phyloP scores from a whole-genome alignment of 129 eudicot genomes.

The Lactuca saligna region DNA sequence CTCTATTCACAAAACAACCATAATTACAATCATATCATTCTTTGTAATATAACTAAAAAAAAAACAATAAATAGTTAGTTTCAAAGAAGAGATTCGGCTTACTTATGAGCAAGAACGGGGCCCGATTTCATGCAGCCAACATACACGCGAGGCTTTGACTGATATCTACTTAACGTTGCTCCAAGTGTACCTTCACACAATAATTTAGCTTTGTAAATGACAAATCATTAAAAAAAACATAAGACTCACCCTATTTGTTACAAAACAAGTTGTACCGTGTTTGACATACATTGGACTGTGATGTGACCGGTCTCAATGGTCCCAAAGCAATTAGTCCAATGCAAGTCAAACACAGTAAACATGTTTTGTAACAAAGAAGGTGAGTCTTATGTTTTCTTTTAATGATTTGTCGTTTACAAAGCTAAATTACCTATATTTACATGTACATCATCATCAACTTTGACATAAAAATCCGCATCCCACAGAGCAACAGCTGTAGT shows the following conservation, averaged over 20 bases:
- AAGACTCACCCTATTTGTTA: background rate
- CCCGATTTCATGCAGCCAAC: slow-evolving; percentile 98
- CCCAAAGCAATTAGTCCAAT: background rate
- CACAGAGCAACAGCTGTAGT: slow-evolving; percentile 74
- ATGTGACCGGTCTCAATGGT: background rate
- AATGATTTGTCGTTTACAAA: too few species aligned
- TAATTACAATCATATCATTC: slow-evolving; percentile 21
- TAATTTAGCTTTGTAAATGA: slow-evolving; percentile 10
- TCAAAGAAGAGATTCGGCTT: slow-evolving; percentile 22
- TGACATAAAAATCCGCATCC: slow-evolving; percentile 93
- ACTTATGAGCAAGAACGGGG: slow-evolving; percentile 88
- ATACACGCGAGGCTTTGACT: slow-evolving; percentile 65
- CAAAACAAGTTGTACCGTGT: background rate
- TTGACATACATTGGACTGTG: background rate
- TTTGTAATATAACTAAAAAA: background rate
- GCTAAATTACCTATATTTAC: slow-evolving; percentile 63
- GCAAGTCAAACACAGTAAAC: too few species aligned
- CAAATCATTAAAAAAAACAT: background rate
- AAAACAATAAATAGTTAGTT: background rate
- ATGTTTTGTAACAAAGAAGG: too few species aligned
- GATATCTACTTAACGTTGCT: slow-evolving; percentile 65
- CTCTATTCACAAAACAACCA: slow-evolving; percentile 42
- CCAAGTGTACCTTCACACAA: slow-evolving; percentile 76
- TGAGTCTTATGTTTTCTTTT: too few species aligned
- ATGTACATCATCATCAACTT: slow-evolving; percentile 93